Conservation (phyloP, 768 basidiomycete genomes). For the Russula griseocarnosa region DNA sequence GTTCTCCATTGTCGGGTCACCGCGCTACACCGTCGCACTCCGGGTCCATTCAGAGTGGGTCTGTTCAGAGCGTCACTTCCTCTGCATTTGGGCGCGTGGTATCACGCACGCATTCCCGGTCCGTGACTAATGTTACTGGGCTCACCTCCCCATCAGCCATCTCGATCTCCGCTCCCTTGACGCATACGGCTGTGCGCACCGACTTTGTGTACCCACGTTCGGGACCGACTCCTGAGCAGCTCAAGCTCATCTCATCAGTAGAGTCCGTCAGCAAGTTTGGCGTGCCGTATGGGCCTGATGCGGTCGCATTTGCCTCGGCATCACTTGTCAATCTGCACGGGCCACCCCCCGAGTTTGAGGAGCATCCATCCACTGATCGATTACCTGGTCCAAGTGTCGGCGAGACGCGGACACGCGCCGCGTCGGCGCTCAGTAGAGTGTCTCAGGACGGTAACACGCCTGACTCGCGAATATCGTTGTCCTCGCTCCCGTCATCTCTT, state of each 20-base stretch:
- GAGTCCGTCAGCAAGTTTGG: constrained; percentile 68
- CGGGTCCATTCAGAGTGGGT: constrained; percentile 41
- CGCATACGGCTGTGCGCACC: constrained; percentile 67
- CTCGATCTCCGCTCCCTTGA: constrained; percentile 69
- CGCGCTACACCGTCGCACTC: constrained; percentile 38
- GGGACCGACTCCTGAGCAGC: constrained; percentile 59
- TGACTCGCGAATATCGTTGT: background rate
- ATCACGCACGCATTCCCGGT: constrained; percentile 45
- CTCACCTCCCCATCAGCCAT: constrained; percentile 65
- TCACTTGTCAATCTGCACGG: constrained; percentile 41
- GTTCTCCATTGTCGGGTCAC: constrained; percentile 30
- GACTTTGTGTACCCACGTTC: constrained; percentile 64
- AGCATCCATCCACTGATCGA: constrained; percentile 20
- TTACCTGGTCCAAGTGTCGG: constrained; percentile 12
- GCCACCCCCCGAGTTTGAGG: constrained; percentile 54
- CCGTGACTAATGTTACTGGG: constrained; percentile 36
- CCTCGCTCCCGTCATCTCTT: background rate
- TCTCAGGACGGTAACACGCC: background rate
- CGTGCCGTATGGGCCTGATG: constrained; percentile 71
- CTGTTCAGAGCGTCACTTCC: constrained; percentile 33
- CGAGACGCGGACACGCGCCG: background rate
- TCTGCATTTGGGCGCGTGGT: constrained; percentile 46
- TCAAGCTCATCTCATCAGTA: constrained; percentile 65
- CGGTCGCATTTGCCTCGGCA: constrained; percentile 55
- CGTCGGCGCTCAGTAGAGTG: constrained; percentile 10